Percentiles rank a stretch among this genome's conserved stretches.
phyloP scores from a whole-genome alignment of 2,329 filamentous ascomycete genomes.

The Aureobasidium pullulans region DNA sequence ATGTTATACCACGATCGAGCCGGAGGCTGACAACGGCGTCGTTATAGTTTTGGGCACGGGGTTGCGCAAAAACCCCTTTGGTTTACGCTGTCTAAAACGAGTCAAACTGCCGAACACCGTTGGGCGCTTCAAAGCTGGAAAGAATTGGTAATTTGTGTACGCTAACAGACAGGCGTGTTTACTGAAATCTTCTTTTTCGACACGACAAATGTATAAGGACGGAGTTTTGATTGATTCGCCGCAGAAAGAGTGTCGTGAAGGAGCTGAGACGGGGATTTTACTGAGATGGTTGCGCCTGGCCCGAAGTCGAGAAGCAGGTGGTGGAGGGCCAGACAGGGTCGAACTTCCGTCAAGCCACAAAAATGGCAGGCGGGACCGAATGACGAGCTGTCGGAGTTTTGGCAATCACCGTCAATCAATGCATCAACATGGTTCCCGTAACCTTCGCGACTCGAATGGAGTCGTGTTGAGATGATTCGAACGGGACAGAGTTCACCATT shows the following conservation, averaged over 20 bases:
- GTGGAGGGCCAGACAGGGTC: constrained; percentile 3
- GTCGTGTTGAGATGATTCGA: not conserved
- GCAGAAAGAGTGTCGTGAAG: not conserved
- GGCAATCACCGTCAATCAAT: not conserved
- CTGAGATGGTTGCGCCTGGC: not conserved
- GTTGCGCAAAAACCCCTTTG: not conserved
- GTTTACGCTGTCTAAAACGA: constrained; percentile 7
- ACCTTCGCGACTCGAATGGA: not conserved
- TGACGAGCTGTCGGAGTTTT: constrained; percentile 8
- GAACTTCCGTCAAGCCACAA: not conserved
- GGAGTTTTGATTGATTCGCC: not conserved
- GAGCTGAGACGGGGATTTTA: not conserved
- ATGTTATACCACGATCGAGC: constrained; percentile 1
- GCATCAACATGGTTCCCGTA: constrained; percentile 1
- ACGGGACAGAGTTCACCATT: not conserved
- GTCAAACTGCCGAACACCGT: constrained; percentile 11
- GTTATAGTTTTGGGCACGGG: not conserved
- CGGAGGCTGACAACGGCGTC: constrained; percentile 1
- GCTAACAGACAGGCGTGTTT: not conserved
- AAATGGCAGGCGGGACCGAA: constrained; percentile 5
- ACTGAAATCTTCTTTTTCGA: not conserved
- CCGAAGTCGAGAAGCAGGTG: not conserved
- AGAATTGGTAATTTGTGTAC: constrained; percentile 7
- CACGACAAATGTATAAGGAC: not conserved
- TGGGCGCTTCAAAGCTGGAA: constrained; percentile 2